Conservation (phyloP, 495 filamentous ascomycete species). For the Jackrogersella multiformis region DNA sequence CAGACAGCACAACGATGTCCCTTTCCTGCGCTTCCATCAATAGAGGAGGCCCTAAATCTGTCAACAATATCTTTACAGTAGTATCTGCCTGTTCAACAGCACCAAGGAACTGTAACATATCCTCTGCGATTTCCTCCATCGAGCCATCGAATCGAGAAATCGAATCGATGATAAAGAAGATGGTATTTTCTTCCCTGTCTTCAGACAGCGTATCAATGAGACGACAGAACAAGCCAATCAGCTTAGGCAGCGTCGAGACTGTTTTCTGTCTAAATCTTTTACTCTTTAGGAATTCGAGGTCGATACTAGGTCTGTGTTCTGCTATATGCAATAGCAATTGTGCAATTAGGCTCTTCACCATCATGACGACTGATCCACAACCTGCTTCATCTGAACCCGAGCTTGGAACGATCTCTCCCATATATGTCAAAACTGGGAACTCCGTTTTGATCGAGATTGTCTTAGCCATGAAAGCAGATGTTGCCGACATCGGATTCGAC, state of each 20-base stretch:
- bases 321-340: constrained; percentile 11
- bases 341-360: background rate
- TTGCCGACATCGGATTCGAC: background rate
- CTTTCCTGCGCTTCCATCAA: constrained; percentile 1
- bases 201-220: background rate
- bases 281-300: constrained; percentile 2
- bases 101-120: background rate
- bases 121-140: background rate
- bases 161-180: background rate
- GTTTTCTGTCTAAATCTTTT: background rate
- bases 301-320: background rate
- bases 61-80: background rate
- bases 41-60: constrained; percentile 5
- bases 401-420: background rate
- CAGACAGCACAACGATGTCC: background rate
- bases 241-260: background rate
- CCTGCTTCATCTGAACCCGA: background rate
- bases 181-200: background rate
- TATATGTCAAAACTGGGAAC: background rate
- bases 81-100: background rate
- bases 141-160: constrained; percentile 4
- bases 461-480: constrained; percentile 3
- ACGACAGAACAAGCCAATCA: background rate
- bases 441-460: background rate
- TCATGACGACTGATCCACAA: background rate